phyloP scores from a whole-genome alignment of 192 early-diverging fungal genomes.

The Backusella macrospora region DNA sequence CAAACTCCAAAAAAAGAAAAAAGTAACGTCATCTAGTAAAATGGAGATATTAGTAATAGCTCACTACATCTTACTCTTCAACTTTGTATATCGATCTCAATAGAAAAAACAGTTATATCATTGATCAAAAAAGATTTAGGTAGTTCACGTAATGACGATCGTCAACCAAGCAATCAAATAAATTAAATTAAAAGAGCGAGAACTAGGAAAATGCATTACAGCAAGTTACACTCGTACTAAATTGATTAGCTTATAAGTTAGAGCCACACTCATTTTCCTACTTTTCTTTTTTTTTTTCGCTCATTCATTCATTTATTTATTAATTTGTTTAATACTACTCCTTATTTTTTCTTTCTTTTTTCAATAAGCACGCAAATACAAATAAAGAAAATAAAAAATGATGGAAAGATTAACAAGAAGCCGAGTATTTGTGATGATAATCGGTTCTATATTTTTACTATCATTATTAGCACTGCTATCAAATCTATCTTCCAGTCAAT shows the following conservation, averaged over 20 bases:
- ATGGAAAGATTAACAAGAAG: conserved; percentile 18
- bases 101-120: too few species aligned
- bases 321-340: neutral
- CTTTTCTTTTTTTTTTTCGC: neutral
- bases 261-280: neutral
- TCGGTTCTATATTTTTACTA: conserved; percentile 6
- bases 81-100: too few species aligned
- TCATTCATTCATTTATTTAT: neutral
- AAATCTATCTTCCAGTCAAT: neutral
- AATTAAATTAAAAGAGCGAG: conserved; percentile 1
- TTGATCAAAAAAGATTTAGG: too few species aligned
- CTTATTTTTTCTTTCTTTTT: neutral
- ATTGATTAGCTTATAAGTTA: conserved; percentile 9
- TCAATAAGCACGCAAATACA: neutral
- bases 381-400: neutral
- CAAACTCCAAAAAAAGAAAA: too few species aligned
- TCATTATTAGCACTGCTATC: conserved; percentile 16
- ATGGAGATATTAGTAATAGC: too few species aligned
- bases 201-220: neutral
- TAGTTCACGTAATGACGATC: too few species aligned
- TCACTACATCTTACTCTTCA: too few species aligned
- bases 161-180: neutral
- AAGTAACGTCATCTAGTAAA: too few species aligned
- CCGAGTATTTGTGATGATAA: conserved; percentile 5
- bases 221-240: conserved; percentile 1